Base-by-base conservation (phyloP, 2,329 filamentous ascomycete genomes). In the Stachybotrys elegans region DNA sequence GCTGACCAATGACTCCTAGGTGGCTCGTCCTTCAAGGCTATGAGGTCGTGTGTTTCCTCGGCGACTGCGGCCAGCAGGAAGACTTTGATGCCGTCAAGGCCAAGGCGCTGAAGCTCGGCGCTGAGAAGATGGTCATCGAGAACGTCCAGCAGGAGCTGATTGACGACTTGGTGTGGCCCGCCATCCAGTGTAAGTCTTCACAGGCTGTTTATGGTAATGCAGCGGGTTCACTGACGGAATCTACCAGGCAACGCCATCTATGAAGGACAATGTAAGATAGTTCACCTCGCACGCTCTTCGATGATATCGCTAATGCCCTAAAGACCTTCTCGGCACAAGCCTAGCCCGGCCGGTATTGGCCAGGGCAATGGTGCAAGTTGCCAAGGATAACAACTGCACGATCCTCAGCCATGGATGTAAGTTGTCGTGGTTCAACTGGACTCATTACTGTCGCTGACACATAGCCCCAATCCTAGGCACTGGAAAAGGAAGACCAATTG, bases 141-240 rank as follows among this genome's bases (percentile, higher is more conserved):
- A 78, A 89, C 61, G 71, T 88, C 45, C 76, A 78, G 51, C 73
- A 75, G 56, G 82, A 86, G 66, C 88, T 90, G 60, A 76, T 90
- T 50, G 82, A 88, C 56, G 78, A 88, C 67, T 76, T 89, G 29
- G 85, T 82, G 73, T 88, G 84, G 75, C 83, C 79, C 45, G 85
- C 85, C 46, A 77, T 90, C 51, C 82, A 86, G 64, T 85, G 81
- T 50, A 23, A 37, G 34, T 41, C 17, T 40, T 20, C 20, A n/a
- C n/a, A n/a, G n/a, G n/a, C n/a, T n/a, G n/a, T n/a, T n/a, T n/a
- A n/a, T n/a, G n/a, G n/a, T n/a, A n/a, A n/a, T n/a, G n/a, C 40
- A 22, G 4, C 38, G 20, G 21, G 17, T 22, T 31, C 36, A 21
- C 42, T 45, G 12, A 46, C 41, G n/a, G n/a, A n/a, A n/a, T n/a